Evolutionary conservation across 352 stramenopile species (phyloP).

Genomic region (Pythium folliculosum): DNA sequence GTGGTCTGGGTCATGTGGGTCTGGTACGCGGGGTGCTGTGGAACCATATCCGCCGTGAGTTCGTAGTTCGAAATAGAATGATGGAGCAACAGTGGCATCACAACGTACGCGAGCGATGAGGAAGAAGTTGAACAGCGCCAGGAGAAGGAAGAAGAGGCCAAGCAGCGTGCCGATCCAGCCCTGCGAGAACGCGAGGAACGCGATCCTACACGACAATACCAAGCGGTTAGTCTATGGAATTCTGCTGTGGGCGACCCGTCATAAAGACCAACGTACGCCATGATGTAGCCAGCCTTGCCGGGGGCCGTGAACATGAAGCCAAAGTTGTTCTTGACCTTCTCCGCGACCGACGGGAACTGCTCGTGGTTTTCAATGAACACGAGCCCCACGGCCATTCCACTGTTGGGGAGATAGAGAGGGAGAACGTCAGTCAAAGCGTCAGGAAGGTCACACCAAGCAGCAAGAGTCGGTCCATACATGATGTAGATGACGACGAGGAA

Average conservation of each 20-base stretch:
- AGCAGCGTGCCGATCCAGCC: slow-evolving; percentile 79
- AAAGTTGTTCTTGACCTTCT: slow-evolving; percentile 87
- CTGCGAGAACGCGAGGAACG: slow-evolving; percentile 81
- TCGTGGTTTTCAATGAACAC: slow-evolving; percentile 88
- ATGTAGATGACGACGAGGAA: slow-evolving; percentile 87
- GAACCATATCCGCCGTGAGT: not conserved
- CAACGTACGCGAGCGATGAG: slow-evolving; percentile 72
- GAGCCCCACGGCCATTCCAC: slow-evolving; percentile 58
- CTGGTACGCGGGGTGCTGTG: slow-evolving; percentile 79
- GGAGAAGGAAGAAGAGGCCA: slow-evolving; percentile 69
- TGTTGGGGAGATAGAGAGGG: slow-evolving; percentile 19
- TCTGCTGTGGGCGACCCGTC: no score
- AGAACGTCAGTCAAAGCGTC: not conserved
- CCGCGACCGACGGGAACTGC: slow-evolving; percentile 70
- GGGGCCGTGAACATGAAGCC: slow-evolving; percentile 88
- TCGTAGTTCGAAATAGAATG: not conserved
- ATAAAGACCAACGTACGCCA: slow-evolving; percentile 51
- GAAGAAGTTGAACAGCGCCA: slow-evolving; percentile 88
- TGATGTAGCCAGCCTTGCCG: slow-evolving; percentile 83
- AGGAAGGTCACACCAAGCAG: not conserved
- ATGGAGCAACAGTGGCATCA: not conserved
- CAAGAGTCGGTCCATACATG: slow-evolving; percentile 44
- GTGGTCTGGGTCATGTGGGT: slow-evolving; percentile 68
- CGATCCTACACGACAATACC: slow-evolving; percentile 43
- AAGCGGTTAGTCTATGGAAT: not conserved